Evolutionary conservation across 169 alveolate species (phyloP).

Genomic region (Eimeria necatrix): DNA sequence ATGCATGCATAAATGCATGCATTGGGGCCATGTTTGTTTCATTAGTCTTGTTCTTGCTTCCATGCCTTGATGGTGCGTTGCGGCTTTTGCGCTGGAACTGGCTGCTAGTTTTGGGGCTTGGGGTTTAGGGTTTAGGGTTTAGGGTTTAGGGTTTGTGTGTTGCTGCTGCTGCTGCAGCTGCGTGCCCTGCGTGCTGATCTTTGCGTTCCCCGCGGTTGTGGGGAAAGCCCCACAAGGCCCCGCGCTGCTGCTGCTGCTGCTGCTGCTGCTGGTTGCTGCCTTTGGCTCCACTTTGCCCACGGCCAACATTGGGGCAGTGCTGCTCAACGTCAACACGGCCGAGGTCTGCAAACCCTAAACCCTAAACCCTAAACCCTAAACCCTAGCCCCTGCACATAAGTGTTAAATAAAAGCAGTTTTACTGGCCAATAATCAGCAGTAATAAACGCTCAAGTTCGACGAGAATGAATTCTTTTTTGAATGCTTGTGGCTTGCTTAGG

Average conservation of each 20-base stretch:
- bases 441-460: too few relatives aligned
- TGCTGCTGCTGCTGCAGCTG: constrained; percentile 46
- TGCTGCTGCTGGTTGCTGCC: constrained; percentile 69
- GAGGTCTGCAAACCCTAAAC: too few relatives aligned
- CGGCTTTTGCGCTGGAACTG: background rate
- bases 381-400: background rate
- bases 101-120: too few relatives aligned
- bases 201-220: constrained; percentile 25
- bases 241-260: constrained; percentile 51
- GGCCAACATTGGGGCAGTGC: constrained; percentile 79
- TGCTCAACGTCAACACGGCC: constrained; percentile 81
- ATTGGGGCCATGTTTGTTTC: background rate
- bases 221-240: constrained; percentile 72
- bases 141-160: too few relatives aligned
- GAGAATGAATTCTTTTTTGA: too few relatives aligned
- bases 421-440: too few relatives aligned
- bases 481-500: too few relatives aligned
- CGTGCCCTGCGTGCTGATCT: constrained; percentile 53
- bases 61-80: background rate
- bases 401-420: background rate
- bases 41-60: background rate
- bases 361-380: too few relatives aligned
- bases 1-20: too few relatives aligned
- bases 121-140: too few relatives aligned
- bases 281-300: constrained; percentile 76